Percentiles rank a stretch among this genome's conserved stretches.
These are phyloP conservation scores for Phytophthora nicotianae DNA, from an alignment of 352 stramenopile genomes.

Conservation along the genomic window DNA sequence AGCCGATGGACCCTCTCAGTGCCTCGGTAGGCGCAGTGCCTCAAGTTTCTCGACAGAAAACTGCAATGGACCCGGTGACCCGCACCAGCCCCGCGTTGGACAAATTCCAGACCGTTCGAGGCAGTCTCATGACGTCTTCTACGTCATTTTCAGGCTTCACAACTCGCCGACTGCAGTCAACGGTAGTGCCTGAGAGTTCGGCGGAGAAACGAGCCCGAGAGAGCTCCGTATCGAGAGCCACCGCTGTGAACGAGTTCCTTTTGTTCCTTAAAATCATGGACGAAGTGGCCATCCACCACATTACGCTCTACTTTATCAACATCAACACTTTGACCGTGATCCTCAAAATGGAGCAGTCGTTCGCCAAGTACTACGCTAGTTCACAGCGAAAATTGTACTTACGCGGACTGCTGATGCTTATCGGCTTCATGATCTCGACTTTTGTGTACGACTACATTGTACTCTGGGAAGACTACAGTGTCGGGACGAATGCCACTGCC, in stretches of 20 bases:
- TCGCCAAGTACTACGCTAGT: constrained; percentile 81
- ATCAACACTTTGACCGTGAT: constrained; percentile 72
- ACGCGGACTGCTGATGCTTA: constrained; percentile 57
- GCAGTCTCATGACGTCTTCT: constrained; percentile 34
- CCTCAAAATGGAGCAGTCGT: constrained; percentile 78
- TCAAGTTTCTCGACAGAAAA: constrained; percentile 25
- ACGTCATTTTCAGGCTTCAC: constrained; percentile 30
- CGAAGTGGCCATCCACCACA: constrained; percentile 77
- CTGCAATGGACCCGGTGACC: constrained; percentile 43
- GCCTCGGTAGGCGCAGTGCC: constrained; percentile 38
- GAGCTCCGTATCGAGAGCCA: constrained; percentile 55
- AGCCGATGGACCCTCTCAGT: constrained; percentile 41
- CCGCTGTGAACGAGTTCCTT: constrained; percentile 73
- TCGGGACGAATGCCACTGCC: constrained; percentile 32
- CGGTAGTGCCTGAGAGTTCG: constrained; percentile 44
- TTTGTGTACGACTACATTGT: constrained; percentile 82
- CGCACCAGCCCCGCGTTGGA: constrained; percentile 51
- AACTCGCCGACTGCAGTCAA: constrained; percentile 31
- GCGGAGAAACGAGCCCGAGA: constrained; percentile 48
- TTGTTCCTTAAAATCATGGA: constrained; percentile 85
- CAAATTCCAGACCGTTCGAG: constrained; percentile 28
- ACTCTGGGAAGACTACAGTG: constrained; percentile 60
- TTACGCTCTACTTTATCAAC: constrained; percentile 86
- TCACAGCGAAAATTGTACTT: constrained; percentile 69
- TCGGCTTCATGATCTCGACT: constrained; percentile 73